Evolutionary conservation across 2,329 filamentous ascomycete genomes (phyloP).

Genomic region (Sphaerulina vaccinii): DNA sequence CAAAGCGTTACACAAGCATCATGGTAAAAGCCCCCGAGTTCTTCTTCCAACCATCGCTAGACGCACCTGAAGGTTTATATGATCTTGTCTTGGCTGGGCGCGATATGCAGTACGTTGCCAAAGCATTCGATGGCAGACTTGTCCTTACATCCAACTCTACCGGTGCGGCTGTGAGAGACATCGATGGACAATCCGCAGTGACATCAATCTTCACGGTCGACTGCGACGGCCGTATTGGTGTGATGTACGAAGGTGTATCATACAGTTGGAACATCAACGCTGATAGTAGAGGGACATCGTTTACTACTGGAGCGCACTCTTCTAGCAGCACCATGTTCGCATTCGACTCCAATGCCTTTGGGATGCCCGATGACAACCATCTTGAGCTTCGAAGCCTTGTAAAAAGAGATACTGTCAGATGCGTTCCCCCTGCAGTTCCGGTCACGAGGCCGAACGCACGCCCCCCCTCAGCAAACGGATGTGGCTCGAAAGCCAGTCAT

Average conservation of each 20-base stretch:
- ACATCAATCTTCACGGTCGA: constrained; percentile 9
- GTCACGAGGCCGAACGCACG: neutral
- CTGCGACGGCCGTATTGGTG: constrained; percentile 4
- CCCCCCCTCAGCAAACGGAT: neutral
- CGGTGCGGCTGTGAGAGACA: neutral
- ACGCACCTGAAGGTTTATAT: neutral
- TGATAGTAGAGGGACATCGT: neutral
- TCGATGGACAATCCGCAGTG: constrained; percentile 1
- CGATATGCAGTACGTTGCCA: constrained; percentile 7
- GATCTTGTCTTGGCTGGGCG: constrained; percentile 7
- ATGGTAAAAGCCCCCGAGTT: neutral
- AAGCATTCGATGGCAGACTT: neutral
- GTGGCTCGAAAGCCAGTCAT: neutral
- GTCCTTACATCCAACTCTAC: constrained; percentile 5
- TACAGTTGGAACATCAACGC: constrained; percentile 1
- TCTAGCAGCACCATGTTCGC: neutral
- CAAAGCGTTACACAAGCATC: too few species aligned
- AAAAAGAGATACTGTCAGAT: neutral
- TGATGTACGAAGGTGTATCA: neutral
- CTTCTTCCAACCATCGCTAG: constrained; percentile 5
- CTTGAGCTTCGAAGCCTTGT: neutral
- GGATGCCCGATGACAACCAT: neutral
- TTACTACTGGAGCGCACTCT: neutral
- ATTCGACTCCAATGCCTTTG: neutral
- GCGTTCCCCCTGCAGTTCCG: neutral